phyloP scores from a whole-genome alignment of 129 eudicot species.

The Apium graveolens region DNA sequence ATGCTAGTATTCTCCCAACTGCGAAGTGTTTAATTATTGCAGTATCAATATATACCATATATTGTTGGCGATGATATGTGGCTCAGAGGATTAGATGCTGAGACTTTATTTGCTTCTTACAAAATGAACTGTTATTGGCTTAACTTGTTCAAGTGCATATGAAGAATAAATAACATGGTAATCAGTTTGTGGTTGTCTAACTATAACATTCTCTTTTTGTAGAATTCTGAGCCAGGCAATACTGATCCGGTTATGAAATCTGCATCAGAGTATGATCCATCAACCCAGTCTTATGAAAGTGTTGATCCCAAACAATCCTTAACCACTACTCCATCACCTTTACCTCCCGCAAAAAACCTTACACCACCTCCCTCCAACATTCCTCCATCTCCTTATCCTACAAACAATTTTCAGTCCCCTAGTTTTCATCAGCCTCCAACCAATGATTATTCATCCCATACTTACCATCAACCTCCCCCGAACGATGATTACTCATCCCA shows the following conservation, averaged over 20 bases:
- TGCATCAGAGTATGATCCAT: constrained; percentile 35
- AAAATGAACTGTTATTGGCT: not conserved
- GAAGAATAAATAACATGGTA: not conserved
- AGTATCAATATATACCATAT: not conserved
- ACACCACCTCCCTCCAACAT: constrained; percentile 21
- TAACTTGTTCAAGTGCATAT: not conserved
- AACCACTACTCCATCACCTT: constrained; percentile 23
- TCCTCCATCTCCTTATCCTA: constrained; percentile 25
- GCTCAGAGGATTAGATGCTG: not conserved
- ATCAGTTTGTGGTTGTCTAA: constrained; percentile 7
- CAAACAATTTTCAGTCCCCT: constrained; percentile 21
- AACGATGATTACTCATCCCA: constrained; percentile 42
- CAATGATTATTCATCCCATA: constrained; percentile 24
- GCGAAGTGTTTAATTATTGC: not conserved
- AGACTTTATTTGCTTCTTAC: not conserved
- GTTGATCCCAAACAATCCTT: constrained; percentile 27
- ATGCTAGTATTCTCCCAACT: not conserved
- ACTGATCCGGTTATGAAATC: constrained; percentile 28
- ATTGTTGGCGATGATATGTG: not conserved
- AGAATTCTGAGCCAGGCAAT: constrained; percentile 37
- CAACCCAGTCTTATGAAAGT: constrained; percentile 39
- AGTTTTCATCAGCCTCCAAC: constrained; percentile 30
- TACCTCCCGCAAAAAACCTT: constrained; percentile 13
- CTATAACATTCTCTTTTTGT: constrained; percentile 10
- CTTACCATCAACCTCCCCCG: constrained; percentile 26